Evolutionary conservation across 352 stramenopile genomes (phyloP).

Genomic region (Phytophthora nicotianae): DNA sequence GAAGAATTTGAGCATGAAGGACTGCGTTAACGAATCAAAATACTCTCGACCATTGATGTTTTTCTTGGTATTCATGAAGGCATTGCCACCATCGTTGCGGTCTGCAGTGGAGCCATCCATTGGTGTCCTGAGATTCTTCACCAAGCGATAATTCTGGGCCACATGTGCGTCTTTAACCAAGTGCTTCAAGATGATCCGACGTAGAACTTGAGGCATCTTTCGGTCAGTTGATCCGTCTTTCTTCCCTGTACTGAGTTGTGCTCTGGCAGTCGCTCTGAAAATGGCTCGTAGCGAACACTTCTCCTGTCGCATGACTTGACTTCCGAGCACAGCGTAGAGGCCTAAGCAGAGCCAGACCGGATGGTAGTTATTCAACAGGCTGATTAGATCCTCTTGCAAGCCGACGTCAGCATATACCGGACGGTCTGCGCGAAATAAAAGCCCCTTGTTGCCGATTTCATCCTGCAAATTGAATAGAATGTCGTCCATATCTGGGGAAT

Average conservation of each 20-base stretch:
- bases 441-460: slow-evolving; percentile 70
- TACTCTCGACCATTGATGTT: slow-evolving; percentile 79
- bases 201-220: slow-evolving; percentile 63
- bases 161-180: slow-evolving; percentile 69
- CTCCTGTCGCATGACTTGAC: slow-evolving; percentile 56
- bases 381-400: slow-evolving; percentile 84
- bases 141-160: slow-evolving; percentile 62
- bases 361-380: slow-evolving; percentile 91
- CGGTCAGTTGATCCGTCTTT: slow-evolving; percentile 18
- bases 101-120: slow-evolving; percentile 59
- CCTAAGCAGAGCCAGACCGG: slow-evolving; percentile 91
- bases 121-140: slow-evolving; percentile 74
- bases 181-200: slow-evolving; percentile 70
- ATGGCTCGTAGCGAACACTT: slow-evolving; percentile 61
- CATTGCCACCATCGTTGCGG: slow-evolving; percentile 43
- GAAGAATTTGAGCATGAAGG: slow-evolving; percentile 92
- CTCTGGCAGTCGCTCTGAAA: slow-evolving; percentile 40
- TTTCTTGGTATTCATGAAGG: slow-evolving; percentile 65
- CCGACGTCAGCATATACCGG: slow-evolving; percentile 92
- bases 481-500: slow-evolving; percentile 53
- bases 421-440: slow-evolving; percentile 87
- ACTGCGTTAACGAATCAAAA: slow-evolving; percentile 84
- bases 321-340: slow-evolving; percentile 87
- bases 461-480: slow-evolving; percentile 69
- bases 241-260: slow-evolving; percentile 17